These are phyloP conservation scores for Bacidia rubella DNA, from an alignment of 495 filamentous ascomycete genomes.

Conservation along the genomic window DNA sequence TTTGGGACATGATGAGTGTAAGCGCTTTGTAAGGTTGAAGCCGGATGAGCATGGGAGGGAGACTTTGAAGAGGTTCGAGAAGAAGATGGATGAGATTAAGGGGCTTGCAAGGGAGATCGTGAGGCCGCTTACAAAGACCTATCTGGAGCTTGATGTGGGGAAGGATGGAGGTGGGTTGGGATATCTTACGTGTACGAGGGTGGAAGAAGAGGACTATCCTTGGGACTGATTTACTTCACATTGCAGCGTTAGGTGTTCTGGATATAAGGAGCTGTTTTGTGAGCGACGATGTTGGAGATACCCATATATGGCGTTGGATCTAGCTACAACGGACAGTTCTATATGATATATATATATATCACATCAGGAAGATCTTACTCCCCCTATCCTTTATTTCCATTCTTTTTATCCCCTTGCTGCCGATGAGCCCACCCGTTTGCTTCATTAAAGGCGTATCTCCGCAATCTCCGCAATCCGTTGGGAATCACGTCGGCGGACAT, in stretches of 20 bases:
- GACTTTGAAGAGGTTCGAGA: constrained; percentile 66
- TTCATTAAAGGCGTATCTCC: no score
- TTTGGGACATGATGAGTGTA: constrained; percentile 72
- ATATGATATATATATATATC: no score
- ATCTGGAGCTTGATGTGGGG: constrained; percentile 60
- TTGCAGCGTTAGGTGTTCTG: neutral
- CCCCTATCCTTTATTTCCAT: no score
- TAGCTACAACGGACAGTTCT: no score
- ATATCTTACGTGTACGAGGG: constrained; percentile 69
- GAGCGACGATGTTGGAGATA: constrained; percentile 1
- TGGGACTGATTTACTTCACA: constrained; percentile 38
- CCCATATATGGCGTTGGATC: neutral
- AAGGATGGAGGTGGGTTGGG: constrained; percentile 24
- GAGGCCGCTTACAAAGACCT: constrained; percentile 74
- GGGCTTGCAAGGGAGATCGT: constrained; percentile 65
- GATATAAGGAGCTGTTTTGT: neutral
- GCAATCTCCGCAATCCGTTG: neutral
- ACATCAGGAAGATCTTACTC: no score
- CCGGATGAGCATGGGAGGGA: constrained; percentile 60
- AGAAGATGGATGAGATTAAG: constrained; percentile 77
- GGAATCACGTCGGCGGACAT: neutral
- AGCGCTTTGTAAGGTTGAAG: constrained; percentile 63
- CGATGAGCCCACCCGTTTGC: no score
- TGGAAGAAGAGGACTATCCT: constrained; percentile 67
- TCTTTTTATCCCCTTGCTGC: no score